These are phyloP conservation scores for Cytospora mali DNA, from an alignment of 2,329 filamentous ascomycete genomes.

Conservation along the genomic window DNA sequence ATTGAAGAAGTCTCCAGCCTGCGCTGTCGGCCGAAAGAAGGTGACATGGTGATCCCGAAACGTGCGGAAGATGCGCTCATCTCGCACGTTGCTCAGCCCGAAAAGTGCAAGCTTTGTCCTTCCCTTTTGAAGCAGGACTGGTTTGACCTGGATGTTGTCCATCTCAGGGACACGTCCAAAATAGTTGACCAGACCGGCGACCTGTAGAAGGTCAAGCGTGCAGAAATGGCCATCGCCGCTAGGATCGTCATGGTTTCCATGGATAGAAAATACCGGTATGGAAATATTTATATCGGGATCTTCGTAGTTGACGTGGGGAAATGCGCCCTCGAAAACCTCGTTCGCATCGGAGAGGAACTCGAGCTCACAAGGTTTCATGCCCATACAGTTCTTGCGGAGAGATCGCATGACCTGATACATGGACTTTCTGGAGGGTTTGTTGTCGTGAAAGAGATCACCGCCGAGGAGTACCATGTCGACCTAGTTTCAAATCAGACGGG, in stretches of 20 bases:
- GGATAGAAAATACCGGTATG: slow-evolving; percentile 97
- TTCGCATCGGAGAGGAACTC: slow-evolving; percentile 93
- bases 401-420: slow-evolving; percentile 98
- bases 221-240: slow-evolving; percentile 94
- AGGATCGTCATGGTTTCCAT: slow-evolving; percentile 97
- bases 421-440: slow-evolving; percentile 92
- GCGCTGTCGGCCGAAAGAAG: slow-evolving; percentile 81
- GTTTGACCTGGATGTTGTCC: slow-evolving; percentile 91
- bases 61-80: slow-evolving; percentile 91
- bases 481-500: slow-evolving; percentile 38
- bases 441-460: slow-evolving; percentile 96
- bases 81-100: slow-evolving; percentile 92
- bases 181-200: slow-evolving; percentile 92
- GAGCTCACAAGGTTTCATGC: slow-evolving; percentile 92
- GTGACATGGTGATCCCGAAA: slow-evolving; percentile 93
- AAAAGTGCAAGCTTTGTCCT: slow-evolving; percentile 90
- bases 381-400: slow-evolving; percentile 88
- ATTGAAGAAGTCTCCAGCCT: slow-evolving; percentile 93
- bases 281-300: slow-evolving; percentile 96
- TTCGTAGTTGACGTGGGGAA: slow-evolving; percentile 96
- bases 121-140: slow-evolving; percentile 90
- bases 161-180: slow-evolving; percentile 90
- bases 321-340: slow-evolving; percentile 86
- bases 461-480: slow-evolving; percentile 96
- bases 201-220: slow-evolving; percentile 86